phyloP scores from a whole-genome alignment of 306 rosid genomes.

The Vachellia collinsii region DNA sequence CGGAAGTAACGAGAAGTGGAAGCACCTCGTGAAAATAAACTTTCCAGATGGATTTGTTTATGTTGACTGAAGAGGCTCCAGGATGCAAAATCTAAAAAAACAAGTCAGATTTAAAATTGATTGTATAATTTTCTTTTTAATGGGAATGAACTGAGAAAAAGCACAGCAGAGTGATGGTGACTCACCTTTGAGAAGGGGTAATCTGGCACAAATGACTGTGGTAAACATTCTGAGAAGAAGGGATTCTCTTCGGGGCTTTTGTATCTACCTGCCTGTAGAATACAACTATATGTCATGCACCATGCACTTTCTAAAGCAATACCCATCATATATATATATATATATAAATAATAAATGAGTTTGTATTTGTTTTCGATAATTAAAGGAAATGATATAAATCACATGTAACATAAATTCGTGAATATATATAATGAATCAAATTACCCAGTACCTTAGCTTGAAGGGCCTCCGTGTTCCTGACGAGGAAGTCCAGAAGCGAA shows the following conservation, averaged over 20 bases:
- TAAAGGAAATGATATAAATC: neutral
- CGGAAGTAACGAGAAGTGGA: slow-evolving; percentile 60
- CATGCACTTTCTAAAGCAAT: slow-evolving; percentile 21
- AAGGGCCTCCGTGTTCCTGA: slow-evolving; percentile 59
- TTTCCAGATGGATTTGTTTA: slow-evolving; percentile 75
- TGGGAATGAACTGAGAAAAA: slow-evolving; percentile 6
- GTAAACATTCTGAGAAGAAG: slow-evolving; percentile 64
- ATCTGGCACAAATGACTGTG: slow-evolving; percentile 58
- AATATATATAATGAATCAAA: neutral
- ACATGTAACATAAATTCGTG: neutral
- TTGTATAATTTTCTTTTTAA: neutral
- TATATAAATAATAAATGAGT: neutral
- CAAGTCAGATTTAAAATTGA: slow-evolving; percentile 25
- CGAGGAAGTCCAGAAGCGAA: slow-evolving; percentile 61
- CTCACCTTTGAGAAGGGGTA: slow-evolving; percentile 59
- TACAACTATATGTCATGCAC: neutral
- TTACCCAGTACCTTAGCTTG: slow-evolving; percentile 63
- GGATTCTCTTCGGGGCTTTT: slow-evolving; percentile 81
- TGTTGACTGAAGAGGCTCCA: slow-evolving; percentile 64
- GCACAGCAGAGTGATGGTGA: neutral
- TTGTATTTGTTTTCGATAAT: neutral
- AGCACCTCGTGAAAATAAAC: slow-evolving; percentile 65
- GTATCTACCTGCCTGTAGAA: slow-evolving; percentile 81
- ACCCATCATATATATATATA: neutral
- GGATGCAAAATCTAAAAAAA: slow-evolving; percentile 66